These are phyloP conservation scores for Lasiosphaeria ovina DNA, from an alignment of 495 filamentous ascomycete species.

Conservation along the genomic window DNA sequence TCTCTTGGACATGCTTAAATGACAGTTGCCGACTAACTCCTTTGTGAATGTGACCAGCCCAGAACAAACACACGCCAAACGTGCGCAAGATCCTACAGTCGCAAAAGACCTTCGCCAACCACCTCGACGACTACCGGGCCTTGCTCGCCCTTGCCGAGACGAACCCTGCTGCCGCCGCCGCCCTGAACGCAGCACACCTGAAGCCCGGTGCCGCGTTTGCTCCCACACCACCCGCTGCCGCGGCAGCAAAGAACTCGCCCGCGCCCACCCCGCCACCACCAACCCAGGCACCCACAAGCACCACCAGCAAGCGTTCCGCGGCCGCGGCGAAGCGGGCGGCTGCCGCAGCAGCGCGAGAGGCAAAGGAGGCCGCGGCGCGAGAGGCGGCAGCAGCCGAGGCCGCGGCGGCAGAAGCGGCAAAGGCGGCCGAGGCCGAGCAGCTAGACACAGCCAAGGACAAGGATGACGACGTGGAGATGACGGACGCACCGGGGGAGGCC, in stretches of 20 bases:
- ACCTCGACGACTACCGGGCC: constrained; percentile 86
- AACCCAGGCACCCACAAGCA: background rate
- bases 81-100: constrained; percentile 88
- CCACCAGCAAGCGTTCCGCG: constrained; percentile 20
- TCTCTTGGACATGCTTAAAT: background rate
- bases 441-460: constrained; percentile 30
- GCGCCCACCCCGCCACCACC: constrained; percentile 16
- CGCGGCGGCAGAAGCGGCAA: constrained; percentile 20
- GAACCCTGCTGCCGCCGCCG: constrained; percentile 28
- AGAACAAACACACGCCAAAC: constrained; percentile 66
- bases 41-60: constrained; percentile 12
- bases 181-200: constrained; percentile 16
- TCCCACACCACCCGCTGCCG: constrained; percentile 1
- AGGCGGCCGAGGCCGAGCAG: constrained; percentile 27
- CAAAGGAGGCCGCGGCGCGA: constrained; percentile 24
- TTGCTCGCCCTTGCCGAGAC: constrained; percentile 51
- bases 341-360: constrained; percentile 21
- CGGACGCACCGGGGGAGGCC: constrained; percentile 23
- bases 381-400: constrained; percentile 23
- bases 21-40: background rate
- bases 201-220: constrained; percentile 19
- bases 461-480: constrained; percentile 37
- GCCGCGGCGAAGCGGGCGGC: constrained; percentile 29
- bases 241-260: constrained; percentile 22
- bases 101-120: constrained; percentile 88